Conservation (phyloP, 208 protist genomes). For the Lotmaria passim region DNA sequence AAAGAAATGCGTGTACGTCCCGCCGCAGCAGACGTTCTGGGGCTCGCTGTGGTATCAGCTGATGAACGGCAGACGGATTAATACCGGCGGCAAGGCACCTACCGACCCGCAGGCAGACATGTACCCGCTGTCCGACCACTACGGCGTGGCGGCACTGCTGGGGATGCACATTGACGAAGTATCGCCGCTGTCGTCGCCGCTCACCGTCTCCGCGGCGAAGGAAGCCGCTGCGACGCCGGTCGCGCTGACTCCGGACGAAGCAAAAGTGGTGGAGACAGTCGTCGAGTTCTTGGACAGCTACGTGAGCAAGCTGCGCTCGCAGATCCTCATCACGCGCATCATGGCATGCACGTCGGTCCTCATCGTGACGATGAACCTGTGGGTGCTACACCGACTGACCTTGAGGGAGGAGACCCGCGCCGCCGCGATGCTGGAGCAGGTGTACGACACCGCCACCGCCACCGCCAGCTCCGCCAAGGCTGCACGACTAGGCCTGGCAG, state of each 20-base stretch:
- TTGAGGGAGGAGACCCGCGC: slow-evolving; percentile 36
- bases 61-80: slow-evolving; percentile 15
- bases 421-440: slow-evolving; percentile 40
- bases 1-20: slow-evolving; percentile 51
- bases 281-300: slow-evolving; percentile 48
- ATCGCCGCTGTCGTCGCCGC: neutral
- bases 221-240: neutral
- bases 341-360: slow-evolving; percentile 38
- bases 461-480: neutral
- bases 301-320: slow-evolving; percentile 41
- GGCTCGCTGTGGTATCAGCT: slow-evolving; percentile 28
- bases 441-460: slow-evolving; percentile 43
- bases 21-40: slow-evolving; percentile 25
- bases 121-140: slow-evolving; percentile 88
- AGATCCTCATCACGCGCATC: slow-evolving; percentile 47
- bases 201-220: slow-evolving; percentile 1
- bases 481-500: neutral
- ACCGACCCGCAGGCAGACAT: neutral
- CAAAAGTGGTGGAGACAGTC: slow-evolving; percentile 45
- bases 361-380: slow-evolving; percentile 42
- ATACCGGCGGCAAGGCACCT: neutral
- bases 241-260: slow-evolving; percentile 48
- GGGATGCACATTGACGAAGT: slow-evolving; percentile 30
- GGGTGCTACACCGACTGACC: slow-evolving; percentile 24
- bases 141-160: slow-evolving; percentile 80